These are phyloP conservation scores for Tylopilus rubrobrunneus DNA, from an alignment of 768 basidiomycete species.

Conservation along the genomic window DNA sequence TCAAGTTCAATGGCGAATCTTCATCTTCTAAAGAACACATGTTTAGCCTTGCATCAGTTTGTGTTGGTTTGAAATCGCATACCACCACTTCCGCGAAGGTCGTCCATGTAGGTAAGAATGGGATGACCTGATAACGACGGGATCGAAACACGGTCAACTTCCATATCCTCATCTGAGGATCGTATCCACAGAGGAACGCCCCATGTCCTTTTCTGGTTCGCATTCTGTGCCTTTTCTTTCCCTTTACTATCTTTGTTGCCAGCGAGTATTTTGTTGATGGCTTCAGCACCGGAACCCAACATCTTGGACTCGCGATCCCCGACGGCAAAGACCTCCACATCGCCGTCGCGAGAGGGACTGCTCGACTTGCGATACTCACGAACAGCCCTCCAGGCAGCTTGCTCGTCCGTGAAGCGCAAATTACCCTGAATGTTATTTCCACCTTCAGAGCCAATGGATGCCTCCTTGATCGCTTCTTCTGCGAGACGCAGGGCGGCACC, in stretches of 20 bases:
- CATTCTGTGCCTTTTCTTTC: constrained; percentile 26
- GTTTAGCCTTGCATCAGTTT: not conserved
- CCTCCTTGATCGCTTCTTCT: constrained; percentile 37
- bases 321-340: constrained; percentile 33
- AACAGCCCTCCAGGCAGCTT: constrained; percentile 38
- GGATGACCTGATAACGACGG: constrained; percentile 20
- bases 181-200: constrained; percentile 34
- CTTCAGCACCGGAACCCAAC: constrained; percentile 33
- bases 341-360: constrained; percentile 8
- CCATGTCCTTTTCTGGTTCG: constrained; percentile 13
- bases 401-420: constrained; percentile 33
- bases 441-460: constrained; percentile 10
- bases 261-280: constrained; percentile 42
- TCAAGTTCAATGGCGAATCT: constrained; percentile 31
- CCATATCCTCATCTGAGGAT: constrained; percentile 19
- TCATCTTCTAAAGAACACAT: constrained; percentile 40
- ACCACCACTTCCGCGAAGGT: constrained; percentile 33
- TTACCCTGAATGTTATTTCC: constrained; percentile 20
- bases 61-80: constrained; percentile 9
- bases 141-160: constrained; percentile 12
- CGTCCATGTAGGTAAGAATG: constrained; percentile 31
- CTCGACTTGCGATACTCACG: constrained; percentile 17
- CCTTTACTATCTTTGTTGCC: constrained; percentile 34
- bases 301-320: constrained; percentile 33
- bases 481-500: constrained; percentile 42